Conservation (phyloP, 2,329 filamentous ascomycete species). For the Myriosclerotinia curreyana region DNA sequence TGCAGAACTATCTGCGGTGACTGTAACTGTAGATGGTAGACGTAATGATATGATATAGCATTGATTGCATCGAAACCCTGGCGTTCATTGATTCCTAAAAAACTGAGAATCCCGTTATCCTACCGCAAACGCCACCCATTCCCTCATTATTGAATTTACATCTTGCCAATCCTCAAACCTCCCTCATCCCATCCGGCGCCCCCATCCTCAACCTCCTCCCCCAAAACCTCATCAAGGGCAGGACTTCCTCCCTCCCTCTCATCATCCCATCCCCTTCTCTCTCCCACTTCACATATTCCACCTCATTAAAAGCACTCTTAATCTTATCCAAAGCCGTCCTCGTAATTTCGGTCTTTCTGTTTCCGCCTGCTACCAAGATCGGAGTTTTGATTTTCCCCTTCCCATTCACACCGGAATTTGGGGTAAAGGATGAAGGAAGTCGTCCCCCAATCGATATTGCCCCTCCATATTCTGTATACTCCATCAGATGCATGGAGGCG, state of each 20-base stretch:
- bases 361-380: conserved; percentile 59
- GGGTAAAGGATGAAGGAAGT: conserved; percentile 43
- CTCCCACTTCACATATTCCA: conserved; percentile 67
- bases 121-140: background rate
- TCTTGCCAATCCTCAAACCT: conserved; percentile 39
- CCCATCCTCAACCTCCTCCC: conserved; percentile 60
- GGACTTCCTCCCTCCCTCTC: conserved; percentile 76
- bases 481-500: background rate
- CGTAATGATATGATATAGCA: no score
- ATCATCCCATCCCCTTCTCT: conserved; percentile 78
- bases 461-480: conserved; percentile 50
- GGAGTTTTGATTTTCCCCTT: conserved; percentile 59
- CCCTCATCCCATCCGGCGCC: conserved; percentile 51
- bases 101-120: background rate
- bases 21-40: no score
- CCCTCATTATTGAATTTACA: no score
- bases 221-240: conserved; percentile 85
- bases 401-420: conserved; percentile 41
- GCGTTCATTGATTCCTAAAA: background rate
- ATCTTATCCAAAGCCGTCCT: conserved; percentile 61
- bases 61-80: no score
- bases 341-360: conserved; percentile 54
- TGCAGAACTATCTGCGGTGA: background rate
- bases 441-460: conserved; percentile 61
- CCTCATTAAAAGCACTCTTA: conserved; percentile 62